Base-by-base conservation (phyloP, 2,329 filamentous ascomycete genomes). In the Alternaria brassicicola region DNA sequence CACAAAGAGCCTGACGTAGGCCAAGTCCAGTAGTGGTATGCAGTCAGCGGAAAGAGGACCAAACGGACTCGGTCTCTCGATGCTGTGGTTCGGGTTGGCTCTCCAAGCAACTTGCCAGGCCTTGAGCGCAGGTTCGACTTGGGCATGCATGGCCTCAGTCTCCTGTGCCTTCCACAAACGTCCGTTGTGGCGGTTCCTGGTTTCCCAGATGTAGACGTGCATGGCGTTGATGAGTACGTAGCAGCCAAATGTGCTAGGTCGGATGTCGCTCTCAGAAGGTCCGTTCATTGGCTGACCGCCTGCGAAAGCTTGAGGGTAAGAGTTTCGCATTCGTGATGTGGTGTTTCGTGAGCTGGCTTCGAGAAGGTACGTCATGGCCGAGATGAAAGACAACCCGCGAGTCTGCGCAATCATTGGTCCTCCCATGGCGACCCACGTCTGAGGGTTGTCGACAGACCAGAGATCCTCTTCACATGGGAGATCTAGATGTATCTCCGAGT, bases 121-220 rank as follows among this genome's bases (percentile, higher is more conserved):
- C 75, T 93, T 90, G 61, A 99, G 81, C 2, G 94, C 94, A 10
- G 94, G 94, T 76, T 97, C 93, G 57, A 98, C 96, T 71, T 97
- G 93, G 2, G 90, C 87, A 75, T 97, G 93, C 93, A 98, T 96
- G 64, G 93, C 92, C 66, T 98, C 93, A 0, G 92, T 96, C 77
- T 98, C 94, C 64, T 94, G 89, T 31, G 89, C 87, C 2, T 93
- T 96, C 94, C 94, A 97, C 47, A 92, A 84, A 62, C 92, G 89
- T 67, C 91, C 93, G 68, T 93, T 89, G 68, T 97, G 93, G 51
- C 93, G 85, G 77, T 97, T 93, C 23, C 94, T 86, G 0, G 93
- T 97, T 78, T 98, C 94, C 95, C 95, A 98, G 42, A 98, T 97
- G 77, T 97, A 97, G 68, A 97, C 97, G 79, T 98, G 95, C 23